Conservation (phyloP, 2,329 filamentous ascomycete genomes). For the Aspergillus unguis region DNA sequence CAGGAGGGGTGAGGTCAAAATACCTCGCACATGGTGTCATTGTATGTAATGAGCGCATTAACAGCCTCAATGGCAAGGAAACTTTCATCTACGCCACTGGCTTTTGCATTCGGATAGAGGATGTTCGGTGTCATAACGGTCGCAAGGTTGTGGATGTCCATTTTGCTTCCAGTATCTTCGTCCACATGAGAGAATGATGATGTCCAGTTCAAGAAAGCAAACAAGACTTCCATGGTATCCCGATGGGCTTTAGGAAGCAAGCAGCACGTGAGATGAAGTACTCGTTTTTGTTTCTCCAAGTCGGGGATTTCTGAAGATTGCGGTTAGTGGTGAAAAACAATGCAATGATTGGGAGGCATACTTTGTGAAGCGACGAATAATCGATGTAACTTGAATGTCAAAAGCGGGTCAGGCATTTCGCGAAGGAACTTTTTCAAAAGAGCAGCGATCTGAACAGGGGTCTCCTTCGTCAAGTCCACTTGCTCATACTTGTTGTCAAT, state of each 20-base stretch:
- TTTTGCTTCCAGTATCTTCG: slow-evolving; percentile 95
- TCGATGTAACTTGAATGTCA: slow-evolving; percentile 91
- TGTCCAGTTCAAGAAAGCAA: slow-evolving; percentile 95
- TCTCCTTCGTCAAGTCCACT: slow-evolving; percentile 82
- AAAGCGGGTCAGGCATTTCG: slow-evolving; percentile 87
- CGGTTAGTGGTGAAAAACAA: not conserved
- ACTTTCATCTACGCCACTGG: slow-evolving; percentile 75
- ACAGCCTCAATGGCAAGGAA: slow-evolving; percentile 93
- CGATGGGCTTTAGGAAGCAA: slow-evolving; percentile 87
- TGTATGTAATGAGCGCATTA: slow-evolving; percentile 83
- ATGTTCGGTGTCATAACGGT: slow-evolving; percentile 98
- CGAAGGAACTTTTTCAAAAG: slow-evolving; percentile 92
- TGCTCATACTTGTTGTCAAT: slow-evolving; percentile 84
- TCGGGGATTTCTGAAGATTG: slow-evolving; percentile 66
- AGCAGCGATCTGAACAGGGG: slow-evolving; percentile 88
- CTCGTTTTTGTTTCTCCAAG: slow-evolving; percentile 73
- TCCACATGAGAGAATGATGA: slow-evolving; percentile 96
- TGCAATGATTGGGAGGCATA: slow-evolving; percentile 36
- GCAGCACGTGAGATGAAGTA: slow-evolving; percentile 88
- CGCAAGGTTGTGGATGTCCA: slow-evolving; percentile 96
- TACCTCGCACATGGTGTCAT: slow-evolving; percentile 97
- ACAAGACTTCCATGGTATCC: slow-evolving; percentile 91
- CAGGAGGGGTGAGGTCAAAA: slow-evolving; percentile 35
- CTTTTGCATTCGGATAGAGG: slow-evolving; percentile 68
- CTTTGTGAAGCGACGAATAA: slow-evolving; percentile 87